Evolutionary conservation across 768 basidiomycete genomes (phyloP), one percentile per base, ranked within the genome.

Genomic region (Cantharellus cinnabarinus): DNA sequence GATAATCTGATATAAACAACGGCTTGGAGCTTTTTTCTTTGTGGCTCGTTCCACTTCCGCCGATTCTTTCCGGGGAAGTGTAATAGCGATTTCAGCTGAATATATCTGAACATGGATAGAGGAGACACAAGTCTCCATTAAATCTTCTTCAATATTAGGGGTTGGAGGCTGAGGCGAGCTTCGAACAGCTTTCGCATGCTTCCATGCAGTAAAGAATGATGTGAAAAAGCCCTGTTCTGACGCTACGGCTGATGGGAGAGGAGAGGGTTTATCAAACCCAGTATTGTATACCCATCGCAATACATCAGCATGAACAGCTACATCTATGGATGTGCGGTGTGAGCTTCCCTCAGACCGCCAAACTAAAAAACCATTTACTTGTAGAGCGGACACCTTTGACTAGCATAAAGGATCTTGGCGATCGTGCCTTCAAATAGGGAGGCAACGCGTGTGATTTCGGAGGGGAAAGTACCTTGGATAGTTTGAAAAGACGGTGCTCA

Each of bases 1-100:
- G 44, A 99, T 89, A 7, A 99, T 74, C 63, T 85, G 80, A 58
- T 86, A 85, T 59, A 76, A 80, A 67, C 91, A 77, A 57, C 73
- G 77, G 3, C 70, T 71, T 0, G 94, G 94, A 0, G 89, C 85
- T 58, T 86, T 82, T 74, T 99, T 99, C 77, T 97, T 97, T 5
- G 93, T 99, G 0, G 89, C 87, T 60, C 94, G 75, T 61, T 85
- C 77, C 41, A 98, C 72, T 68, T 97, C 94, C 4, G 72, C 68
- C 2, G 78, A 73, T 54, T 84, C 71, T 66, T 83, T 85, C 68
- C 78, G 75, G 62, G 79, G 79, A 15, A 87, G 68, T 50, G 70
- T 74, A 20, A 88, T 82, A 51, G 76, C 75, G 10, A 86, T 76
- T 42, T 80, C 75, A 2, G 81, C 83, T 4, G 81, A 76, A 66